phyloP scores from a whole-genome alignment of 108 stramenopile species.

The Discostella pseudostelligera region DNA sequence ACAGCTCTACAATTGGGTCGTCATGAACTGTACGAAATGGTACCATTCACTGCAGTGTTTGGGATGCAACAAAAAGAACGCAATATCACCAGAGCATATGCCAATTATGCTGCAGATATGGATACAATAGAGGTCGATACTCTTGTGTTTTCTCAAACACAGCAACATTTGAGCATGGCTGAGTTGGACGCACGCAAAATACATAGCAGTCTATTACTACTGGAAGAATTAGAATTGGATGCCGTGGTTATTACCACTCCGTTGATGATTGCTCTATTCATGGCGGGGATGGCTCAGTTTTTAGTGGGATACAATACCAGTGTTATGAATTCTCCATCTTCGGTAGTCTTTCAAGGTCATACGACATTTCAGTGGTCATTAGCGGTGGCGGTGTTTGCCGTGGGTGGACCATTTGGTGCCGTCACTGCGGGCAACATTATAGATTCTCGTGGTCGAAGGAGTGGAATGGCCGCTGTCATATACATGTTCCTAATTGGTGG shows the following conservation, averaged over 20 bases:
- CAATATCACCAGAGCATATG: constrained; percentile 56
- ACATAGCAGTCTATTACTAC: constrained; percentile 32
- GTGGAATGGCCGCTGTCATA: constrained; percentile 60
- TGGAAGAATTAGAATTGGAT: constrained; percentile 33
- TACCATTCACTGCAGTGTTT: constrained; percentile 77
- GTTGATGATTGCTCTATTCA: constrained; percentile 34
- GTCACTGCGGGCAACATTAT: constrained; percentile 42
- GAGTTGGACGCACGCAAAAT: constrained; percentile 36
- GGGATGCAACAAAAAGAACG: constrained; percentile 71
- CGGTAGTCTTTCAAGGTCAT: constrained; percentile 74
- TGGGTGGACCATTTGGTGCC: constrained; percentile 84
- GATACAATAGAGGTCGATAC: constrained; percentile 43
- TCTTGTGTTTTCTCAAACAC: constrained; percentile 4
- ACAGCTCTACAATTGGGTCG: constrained; percentile 78
- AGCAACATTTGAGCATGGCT: constrained; percentile 19
- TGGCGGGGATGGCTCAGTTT: constrained; percentile 67
- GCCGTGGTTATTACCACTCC: constrained; percentile 18
- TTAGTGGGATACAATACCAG: constrained; percentile 79
- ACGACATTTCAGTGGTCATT: constrained; percentile 66
- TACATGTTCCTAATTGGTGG: constrained; percentile 62
- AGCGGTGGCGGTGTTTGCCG: constrained; percentile 76
- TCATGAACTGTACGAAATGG: constrained; percentile 73
- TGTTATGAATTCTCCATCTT: constrained; percentile 80
- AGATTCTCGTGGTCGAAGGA: constrained; percentile 41
- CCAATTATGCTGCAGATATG: constrained; percentile 66